Base-by-base conservation (phyloP, 2,329 filamentous ascomycete species). In the Hypoxylon rubiginosum region DNA sequence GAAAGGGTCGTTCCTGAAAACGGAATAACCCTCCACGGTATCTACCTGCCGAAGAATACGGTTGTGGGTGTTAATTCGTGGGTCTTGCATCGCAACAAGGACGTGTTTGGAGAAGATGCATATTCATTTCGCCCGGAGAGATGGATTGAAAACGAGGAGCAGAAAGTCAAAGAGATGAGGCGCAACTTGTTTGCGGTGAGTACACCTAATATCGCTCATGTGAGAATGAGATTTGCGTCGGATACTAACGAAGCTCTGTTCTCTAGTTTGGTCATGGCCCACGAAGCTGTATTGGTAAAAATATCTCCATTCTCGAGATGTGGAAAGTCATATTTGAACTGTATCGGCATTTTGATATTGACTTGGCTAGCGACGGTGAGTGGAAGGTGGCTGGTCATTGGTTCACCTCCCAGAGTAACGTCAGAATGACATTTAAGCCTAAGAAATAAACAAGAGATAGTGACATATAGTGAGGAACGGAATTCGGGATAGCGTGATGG, bases 1-100 rank as follows among this genome's bases (percentile, higher is more conserved):
- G 82, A 82, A 71, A 79, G 85, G 4, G 76, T 81, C 0, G 84
- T 86, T 0, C 83, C 84, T 0, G 60, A 77, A 2, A 80, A 77
- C 0, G 85, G 85, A 0, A 76, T 77, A 0, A 77, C 79, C 5
- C 77, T 87, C 5, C 76, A 77, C 1, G 77, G 75, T 0, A 24
- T 65, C 0, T 76, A 74, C 30, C 73, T 80, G 2, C 79, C 77
- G 0, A 72, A 72, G 4, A 76, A 76, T 43, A 75, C 78, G 0
- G 72, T 77, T 0, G 73, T 82, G 0, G 79, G 79, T 0, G 71
- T 79, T 17, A 82, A 80, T 36, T 68, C 74, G 0, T 82, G 79
- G 79, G 76, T 79, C 0, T 69, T 75, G 3, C 78, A 81, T 46
- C 67, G 68, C 0, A 76, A 80, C 49, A 72, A 65, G 8, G 69